phyloP scores from a whole-genome alignment of 2,329 filamentous ascomycete species.

The Botrytis elliptica region DNA sequence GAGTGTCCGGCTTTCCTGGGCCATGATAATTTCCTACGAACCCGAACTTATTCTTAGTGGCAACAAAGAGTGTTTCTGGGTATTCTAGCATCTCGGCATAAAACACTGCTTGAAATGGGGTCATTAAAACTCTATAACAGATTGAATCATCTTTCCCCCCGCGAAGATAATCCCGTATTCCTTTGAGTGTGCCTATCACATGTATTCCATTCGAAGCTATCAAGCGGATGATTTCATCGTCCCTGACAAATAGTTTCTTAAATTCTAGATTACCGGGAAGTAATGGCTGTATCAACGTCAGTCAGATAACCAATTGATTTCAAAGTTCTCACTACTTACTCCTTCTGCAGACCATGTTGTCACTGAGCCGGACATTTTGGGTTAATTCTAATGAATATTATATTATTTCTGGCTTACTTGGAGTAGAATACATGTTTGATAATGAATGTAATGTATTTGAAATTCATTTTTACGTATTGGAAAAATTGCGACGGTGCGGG shows the following conservation, averaged over 20 bases:
- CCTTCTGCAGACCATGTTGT: not conserved
- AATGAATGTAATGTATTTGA: not conserved
- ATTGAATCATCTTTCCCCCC: not conserved
- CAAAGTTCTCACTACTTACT: not conserved
- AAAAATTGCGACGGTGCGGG: not conserved
- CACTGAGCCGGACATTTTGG: not conserved
- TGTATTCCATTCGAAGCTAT: not conserved
- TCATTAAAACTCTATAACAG: not conserved
- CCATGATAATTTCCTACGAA: not conserved
- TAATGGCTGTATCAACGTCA: not conserved
- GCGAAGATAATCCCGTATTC: rapidly evolving
- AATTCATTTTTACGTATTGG: not conserved
- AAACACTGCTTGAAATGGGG: not conserved
- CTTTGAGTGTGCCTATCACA: not conserved
- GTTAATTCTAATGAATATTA: not conserved
- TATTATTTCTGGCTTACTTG: not conserved
- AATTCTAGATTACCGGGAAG: not conserved
- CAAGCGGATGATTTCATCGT: not conserved
- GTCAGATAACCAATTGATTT: not conserved
- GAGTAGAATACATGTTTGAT: not conserved
- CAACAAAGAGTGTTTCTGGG: not conserved
- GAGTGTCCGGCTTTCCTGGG: not conserved
- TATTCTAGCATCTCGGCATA: not conserved
- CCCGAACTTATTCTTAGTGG: not conserved
- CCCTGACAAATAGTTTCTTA: not conserved